Evolutionary conservation across 805 yeast genomes (phyloP), one percentile per base, ranked within the genome.

Genomic region (Lipomyces orientalis): DNA sequence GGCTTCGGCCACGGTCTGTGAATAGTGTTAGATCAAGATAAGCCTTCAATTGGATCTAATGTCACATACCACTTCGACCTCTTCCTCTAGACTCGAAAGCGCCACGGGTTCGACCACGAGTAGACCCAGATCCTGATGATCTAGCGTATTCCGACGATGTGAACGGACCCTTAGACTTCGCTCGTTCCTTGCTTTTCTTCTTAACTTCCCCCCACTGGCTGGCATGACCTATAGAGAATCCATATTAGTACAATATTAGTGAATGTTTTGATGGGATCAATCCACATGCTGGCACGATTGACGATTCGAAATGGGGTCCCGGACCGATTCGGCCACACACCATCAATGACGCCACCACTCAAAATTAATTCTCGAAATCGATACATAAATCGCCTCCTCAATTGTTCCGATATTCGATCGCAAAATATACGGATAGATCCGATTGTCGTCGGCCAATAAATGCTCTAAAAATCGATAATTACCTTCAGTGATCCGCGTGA

Each of bases 161-260:
- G 14, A 60, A 60, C 4, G 72, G 72, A 29, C 72, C 72, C 59
- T 68, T 68, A n/a, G 71, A 68, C 59, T 69, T 69, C 25, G 72
- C 67, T 46, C 68, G 56, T 35, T 67, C 68, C 56, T 67, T 69
- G 58, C 85, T 75, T 35, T 84, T 84, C 74, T 82, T 90, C 79
- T 88, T 88, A 71, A 91, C 97, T 74, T 93, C 95, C 77, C 92
- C 98, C 97, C 98, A 94, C 79, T 90, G 91, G 73, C 90, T 85
- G 51, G 91, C 96, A 75, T 90, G 90, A 72, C 97, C 75, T 71
- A 56, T 2, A 56, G 29, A 19, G 4, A 61, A 59, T 9, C 22
- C 49, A 46, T 61, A 34, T 51, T 52, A 56, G 61, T 25, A 25
- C 29, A 22, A 56, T 16, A 58, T 58, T 16, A 14, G 5, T 12